Conservation (phyloP, 768 basidiomycete genomes). For the Boletus subcaerulescens region DNA sequence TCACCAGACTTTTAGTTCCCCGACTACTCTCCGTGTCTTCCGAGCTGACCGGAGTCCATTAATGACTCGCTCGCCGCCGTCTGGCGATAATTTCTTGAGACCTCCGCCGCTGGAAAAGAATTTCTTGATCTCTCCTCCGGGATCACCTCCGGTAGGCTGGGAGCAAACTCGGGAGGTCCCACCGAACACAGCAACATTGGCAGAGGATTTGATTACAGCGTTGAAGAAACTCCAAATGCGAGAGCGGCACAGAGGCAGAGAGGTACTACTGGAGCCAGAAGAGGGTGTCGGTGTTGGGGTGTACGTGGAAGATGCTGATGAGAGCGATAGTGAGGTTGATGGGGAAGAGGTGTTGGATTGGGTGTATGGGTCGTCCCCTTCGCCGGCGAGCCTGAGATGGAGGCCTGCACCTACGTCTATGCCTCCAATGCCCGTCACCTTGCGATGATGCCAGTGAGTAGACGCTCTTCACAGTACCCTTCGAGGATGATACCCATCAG, state of each 20-base stretch:
- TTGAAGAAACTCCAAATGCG: slow-evolving; percentile 64
- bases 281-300: slow-evolving; percentile 74
- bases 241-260: slow-evolving; percentile 39
- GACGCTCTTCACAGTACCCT: slow-evolving; percentile 2
- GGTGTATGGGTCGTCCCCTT: slow-evolving; percentile 49
- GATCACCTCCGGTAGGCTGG: slow-evolving; percentile 97
- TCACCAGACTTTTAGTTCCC: slow-evolving; percentile 36
- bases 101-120: slow-evolving; percentile 87
- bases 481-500: slow-evolving; percentile 66
- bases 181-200: slow-evolving; percentile 79
- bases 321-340: slow-evolving; percentile 27
- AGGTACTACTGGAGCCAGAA: slow-evolving; percentile 64
- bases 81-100: slow-evolving; percentile 41
- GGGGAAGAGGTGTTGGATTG: slow-evolving; percentile 44
- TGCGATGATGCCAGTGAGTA: slow-evolving; percentile 27
- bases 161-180: slow-evolving; percentile 88
- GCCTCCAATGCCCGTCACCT: slow-evolving; percentile 44
- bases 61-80: slow-evolving; percentile 34
- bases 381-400: slow-evolving; percentile 52
- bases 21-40: slow-evolving; percentile 61
- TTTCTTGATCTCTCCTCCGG: slow-evolving; percentile 97
- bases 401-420: slow-evolving; percentile 50
- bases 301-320: slow-evolving; percentile 73
- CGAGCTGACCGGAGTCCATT: slow-evolving; percentile 72
- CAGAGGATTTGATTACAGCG: slow-evolving; percentile 83